These are phyloP conservation scores for Neopestalotiopsis rosae DNA, from an alignment of 2,329 filamentous ascomycete genomes.

Conservation along the genomic window DNA sequence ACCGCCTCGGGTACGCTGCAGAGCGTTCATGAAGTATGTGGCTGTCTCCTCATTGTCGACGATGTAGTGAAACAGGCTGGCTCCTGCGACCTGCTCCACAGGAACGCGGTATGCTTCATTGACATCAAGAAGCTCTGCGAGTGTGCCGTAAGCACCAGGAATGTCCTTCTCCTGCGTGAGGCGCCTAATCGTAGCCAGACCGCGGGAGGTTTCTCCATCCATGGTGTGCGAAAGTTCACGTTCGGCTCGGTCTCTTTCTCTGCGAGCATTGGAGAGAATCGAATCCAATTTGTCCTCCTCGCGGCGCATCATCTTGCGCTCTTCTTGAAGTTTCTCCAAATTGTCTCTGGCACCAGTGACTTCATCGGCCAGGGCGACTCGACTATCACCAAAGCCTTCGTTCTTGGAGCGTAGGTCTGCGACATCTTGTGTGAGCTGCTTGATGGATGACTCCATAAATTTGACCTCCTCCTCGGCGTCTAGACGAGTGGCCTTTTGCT, in stretches of 20 bases:
- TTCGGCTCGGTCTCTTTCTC: slow-evolving; percentile 80
- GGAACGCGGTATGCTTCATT: slow-evolving; percentile 84
- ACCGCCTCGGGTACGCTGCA: slow-evolving; percentile 81
- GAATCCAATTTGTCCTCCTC: slow-evolving; percentile 88
- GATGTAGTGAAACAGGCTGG: slow-evolving; percentile 93
- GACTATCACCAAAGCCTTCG: slow-evolving; percentile 78
- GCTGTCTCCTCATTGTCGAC: slow-evolving; percentile 92
- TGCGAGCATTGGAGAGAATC: slow-evolving; percentile 74
- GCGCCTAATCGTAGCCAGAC: slow-evolving; percentile 83
- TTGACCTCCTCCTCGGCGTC: slow-evolving; percentile 84
- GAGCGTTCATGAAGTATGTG: slow-evolving; percentile 76
- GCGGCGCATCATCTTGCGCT: slow-evolving; percentile 85
- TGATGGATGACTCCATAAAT: slow-evolving; percentile 73
- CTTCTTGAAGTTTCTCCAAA: slow-evolving; percentile 80
- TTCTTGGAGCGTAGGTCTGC: slow-evolving; percentile 72
- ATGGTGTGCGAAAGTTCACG: slow-evolving; percentile 81
- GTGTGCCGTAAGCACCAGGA: slow-evolving; percentile 86
- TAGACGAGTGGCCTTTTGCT: slow-evolving; percentile 82
- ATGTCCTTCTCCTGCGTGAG: slow-evolving; percentile 82
- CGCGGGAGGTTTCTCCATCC: slow-evolving; percentile 86
- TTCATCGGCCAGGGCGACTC: slow-evolving; percentile 74
- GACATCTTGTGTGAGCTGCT: slow-evolving; percentile 74
- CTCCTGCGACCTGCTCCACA: slow-evolving; percentile 90
- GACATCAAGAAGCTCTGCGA: slow-evolving; percentile 92
- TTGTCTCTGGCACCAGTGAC: slow-evolving; percentile 79